phyloP scores from a whole-genome alignment of 2,329 filamentous ascomycete genomes.

The Trichoderma endophyticum region DNA sequence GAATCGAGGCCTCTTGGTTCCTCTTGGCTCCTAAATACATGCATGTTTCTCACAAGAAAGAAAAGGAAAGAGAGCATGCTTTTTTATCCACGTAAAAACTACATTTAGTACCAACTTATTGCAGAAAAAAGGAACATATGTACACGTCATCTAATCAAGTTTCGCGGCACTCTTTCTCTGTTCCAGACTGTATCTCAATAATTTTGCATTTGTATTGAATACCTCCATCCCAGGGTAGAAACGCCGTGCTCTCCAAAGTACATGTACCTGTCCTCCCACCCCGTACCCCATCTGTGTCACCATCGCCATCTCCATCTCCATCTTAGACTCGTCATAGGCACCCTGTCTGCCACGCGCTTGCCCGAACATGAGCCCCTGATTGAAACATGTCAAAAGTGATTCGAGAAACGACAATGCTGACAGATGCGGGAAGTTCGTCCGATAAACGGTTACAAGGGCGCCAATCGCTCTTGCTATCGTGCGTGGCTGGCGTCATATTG shows the following conservation, averaged over 20 bases:
- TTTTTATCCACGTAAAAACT: background rate
- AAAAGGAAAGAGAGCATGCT: background rate
- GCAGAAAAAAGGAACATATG: background rate
- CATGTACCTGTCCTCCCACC: background rate
- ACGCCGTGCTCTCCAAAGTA: background rate
- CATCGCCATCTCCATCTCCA: background rate
- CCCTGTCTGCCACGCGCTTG: conserved; percentile 7
- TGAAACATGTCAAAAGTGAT: conserved; percentile 10
- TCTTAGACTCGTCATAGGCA: background rate
- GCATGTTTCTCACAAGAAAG: background rate
- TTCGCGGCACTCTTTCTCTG: background rate
- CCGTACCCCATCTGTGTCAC: background rate
- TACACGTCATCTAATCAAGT: background rate
- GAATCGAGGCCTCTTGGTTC: background rate
- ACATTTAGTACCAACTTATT: background rate
- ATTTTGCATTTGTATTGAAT: background rate
- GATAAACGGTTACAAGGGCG: background rate
- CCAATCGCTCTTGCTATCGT: conserved; percentile 6
- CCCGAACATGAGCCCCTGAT: background rate
- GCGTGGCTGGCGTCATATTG: conserved; percentile 11
- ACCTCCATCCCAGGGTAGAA: accelerated
- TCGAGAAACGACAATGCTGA: background rate
- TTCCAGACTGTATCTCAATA: background rate
- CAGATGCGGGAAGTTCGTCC: conserved; percentile 1
- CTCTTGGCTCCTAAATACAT: too few relatives aligned